Base-by-base conservation (phyloP, 768 basidiomycete species). In the Boletus sp. region DNA sequence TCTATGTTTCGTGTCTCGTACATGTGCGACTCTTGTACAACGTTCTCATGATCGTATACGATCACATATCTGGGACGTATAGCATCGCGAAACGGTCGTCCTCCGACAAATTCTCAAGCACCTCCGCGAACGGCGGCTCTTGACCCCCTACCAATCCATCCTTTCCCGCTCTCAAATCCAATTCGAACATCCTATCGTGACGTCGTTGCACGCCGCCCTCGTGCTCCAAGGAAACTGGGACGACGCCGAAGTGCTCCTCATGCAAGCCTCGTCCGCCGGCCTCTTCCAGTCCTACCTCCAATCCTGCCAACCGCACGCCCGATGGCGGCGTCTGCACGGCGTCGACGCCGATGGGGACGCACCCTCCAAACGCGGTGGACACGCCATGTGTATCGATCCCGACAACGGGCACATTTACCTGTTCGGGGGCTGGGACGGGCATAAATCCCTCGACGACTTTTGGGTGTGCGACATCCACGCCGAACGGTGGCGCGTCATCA, bases 321-420 rank as follows among this genome's bases (percentile, higher is more conserved):
- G 77, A 5, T 92, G 90, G 89, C 78, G 73, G 28, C 81, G 79
- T 15, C 71, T 90, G 1, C 72, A 71, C 37, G 86, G 81, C 20
- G 78, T 81, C n/a, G 82, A 87, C 59, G 77, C 82, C 1, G 82
- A 87, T 58, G 77, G 82, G 1, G 87, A 89, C 61, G 70, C 79
- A 0, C 90, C 91, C 6, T 77, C 79, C 28, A 76, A 82, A 45
- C 83, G 91, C 1, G 88, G 90, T 15, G 91, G 90, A 0, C 89
- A 92, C 60, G 86, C 88, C 20, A 90, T 90, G 87, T 90, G 88
- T 62, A 82, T 91, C 59, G 90, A 92, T 64, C 73, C 79, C 24
- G 75, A 79, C 8, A 78, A 82, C 39, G 81, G 82, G 7, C 70
- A 80, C 44, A 83, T 92, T 30, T 92, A 92, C 66, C 77, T 92